These are phyloP conservation scores for Paracoccidioides lutzii DNA, from an alignment of 2,329 filamentous ascomycete species.

Conservation along the genomic window DNA sequence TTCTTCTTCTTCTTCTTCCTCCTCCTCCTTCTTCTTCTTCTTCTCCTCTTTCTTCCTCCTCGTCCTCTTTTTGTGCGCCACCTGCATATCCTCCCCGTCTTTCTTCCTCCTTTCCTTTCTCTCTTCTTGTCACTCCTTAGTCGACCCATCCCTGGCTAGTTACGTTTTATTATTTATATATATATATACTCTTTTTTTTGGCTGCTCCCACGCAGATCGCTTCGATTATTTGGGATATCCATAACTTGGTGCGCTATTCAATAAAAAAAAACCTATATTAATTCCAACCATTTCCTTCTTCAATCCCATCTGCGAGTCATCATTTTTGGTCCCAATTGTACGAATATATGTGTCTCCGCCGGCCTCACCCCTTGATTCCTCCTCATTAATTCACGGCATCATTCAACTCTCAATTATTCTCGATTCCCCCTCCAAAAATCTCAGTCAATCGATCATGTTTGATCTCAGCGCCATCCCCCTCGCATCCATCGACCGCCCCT, in stretches of 20 bases:
- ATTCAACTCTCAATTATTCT: neutral
- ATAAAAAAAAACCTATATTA: neutral
- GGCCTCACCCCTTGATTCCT: neutral
- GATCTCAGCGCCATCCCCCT: conserved; percentile 17
- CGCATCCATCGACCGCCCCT: conserved; percentile 72
- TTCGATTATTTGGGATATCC: neutral
- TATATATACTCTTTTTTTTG: no score
- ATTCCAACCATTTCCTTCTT: neutral
- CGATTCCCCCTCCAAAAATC: neutral
- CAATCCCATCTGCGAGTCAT: neutral
- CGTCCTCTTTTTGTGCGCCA: neutral
- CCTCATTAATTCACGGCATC: neutral
- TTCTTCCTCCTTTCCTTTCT: neutral
- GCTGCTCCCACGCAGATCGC: neutral
- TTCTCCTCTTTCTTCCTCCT: conserved; percentile 4
- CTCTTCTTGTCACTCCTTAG: neutral
- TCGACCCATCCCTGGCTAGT: neutral
- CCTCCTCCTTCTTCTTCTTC: conserved; percentile 1
- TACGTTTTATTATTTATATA: neutral
- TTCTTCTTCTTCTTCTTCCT: conserved; percentile 3
- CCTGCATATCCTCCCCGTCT: neutral
- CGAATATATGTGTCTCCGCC: neutral
- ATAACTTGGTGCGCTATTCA: no score
- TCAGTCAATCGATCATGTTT: conserved; percentile 4
- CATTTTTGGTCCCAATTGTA: neutral